Evolutionary conservation across 2,329 filamentous ascomycete genomes (phyloP), one percentile per base, ranked within the genome.

Genomic region (Calonectria leucothoes): DNA sequence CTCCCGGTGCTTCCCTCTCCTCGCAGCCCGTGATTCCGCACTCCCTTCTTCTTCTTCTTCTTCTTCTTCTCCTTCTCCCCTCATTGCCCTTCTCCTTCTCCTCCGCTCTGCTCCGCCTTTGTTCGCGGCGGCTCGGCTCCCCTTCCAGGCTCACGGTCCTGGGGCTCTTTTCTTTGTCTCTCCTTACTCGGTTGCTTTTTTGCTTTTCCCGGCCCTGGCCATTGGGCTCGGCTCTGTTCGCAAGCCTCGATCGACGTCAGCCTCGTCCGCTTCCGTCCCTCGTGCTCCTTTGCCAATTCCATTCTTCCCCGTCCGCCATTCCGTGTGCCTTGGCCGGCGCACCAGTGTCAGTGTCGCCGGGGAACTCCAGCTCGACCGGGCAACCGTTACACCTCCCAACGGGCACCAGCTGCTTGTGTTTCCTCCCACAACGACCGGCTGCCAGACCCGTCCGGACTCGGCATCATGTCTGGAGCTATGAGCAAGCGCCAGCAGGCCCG

Each of bases 401-500:
- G 57, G 55, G 49, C 65, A 70, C 65, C 33, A 66, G 17, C 69
- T 73, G 70, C 59, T 49, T 68, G 66, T 59, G 52, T 57, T 49
- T 70, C 51, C 59, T 75, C 25, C 45, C 52, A 63, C 68, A 65
- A 61, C 48, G 8, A 48, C 59, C 45, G 27, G 45, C 66, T 45
- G 37, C 42, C 51, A 65, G 57, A 61, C 66, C 66, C 69, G 37
- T 55, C 25, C n/a, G 65, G 33, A 68, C 59, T 67, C 73, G 45
- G 69, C 74, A 74, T 61, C 77, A 97, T 96, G 94, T 90, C 94
- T 70, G 89, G 91, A 69, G 89, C 92, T 55, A 89, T 97, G 84
- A 98, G 93, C 89, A 99, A 98, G 90, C 95, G 97, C 86, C 95
- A 98, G 88, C 96, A 98, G 90, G 95, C 94, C 89, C 96, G 97